These are phyloP conservation scores for Phytopythium sindhum DNA, from an alignment of 352 stramenopile species.

Conservation along the genomic window DNA sequence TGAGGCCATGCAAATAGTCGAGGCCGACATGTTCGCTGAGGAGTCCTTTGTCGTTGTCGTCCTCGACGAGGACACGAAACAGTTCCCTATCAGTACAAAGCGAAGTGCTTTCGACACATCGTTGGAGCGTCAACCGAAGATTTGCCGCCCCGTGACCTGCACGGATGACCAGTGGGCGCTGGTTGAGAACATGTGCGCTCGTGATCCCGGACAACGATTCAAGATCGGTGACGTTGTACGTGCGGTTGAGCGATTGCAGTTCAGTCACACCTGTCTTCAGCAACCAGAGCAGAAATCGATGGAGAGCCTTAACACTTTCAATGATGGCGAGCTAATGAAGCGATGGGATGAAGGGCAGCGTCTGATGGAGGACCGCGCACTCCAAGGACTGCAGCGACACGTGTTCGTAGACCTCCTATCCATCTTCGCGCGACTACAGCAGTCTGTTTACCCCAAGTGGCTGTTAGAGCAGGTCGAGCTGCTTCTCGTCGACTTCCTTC, in stretches of 20 bases:
- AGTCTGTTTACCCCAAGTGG: not conserved
- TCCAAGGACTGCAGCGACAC: not conserved
- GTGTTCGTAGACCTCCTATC: not conserved
- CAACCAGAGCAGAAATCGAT: not conserved
- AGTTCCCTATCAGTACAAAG: not conserved
- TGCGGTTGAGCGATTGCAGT: not conserved
- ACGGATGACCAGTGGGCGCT: conserved; percentile 1
- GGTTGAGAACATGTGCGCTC: conserved; percentile 2
- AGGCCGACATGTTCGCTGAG: not conserved
- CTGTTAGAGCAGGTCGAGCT: not conserved
- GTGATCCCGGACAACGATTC: not conserved
- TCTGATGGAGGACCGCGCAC: not conserved
- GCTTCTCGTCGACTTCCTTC: not conserved
- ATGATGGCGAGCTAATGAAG: not conserved
- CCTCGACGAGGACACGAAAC: not conserved
- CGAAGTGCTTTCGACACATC: not conserved
- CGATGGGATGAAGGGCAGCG: not conserved
- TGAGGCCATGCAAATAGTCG: not conserved
- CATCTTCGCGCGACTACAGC: not conserved
- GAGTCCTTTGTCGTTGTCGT: not conserved
- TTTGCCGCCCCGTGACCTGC: not conserved
- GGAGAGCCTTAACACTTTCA: not conserved
- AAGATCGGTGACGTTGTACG: not conserved
- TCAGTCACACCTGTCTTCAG: not conserved
- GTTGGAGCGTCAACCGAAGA: not conserved